Conservation (phyloP, 345 rosid genomes). For the Eucalyptus pauciflora region DNA sequence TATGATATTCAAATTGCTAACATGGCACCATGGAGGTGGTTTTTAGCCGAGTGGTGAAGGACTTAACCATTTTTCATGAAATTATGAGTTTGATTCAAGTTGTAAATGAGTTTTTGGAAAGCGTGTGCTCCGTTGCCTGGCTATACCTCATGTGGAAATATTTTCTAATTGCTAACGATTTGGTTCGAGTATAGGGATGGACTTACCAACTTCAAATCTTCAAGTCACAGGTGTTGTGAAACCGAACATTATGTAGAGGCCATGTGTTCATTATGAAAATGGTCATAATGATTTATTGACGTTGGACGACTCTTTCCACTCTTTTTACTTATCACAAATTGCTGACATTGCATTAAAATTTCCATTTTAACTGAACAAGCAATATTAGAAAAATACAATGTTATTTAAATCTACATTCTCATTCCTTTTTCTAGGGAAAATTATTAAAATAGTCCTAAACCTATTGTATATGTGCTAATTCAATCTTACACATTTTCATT, state of each 20-base stretch:
- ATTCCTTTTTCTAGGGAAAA: too few relatives aligned
- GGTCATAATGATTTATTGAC: background rate
- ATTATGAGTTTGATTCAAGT: background rate
- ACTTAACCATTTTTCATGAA: background rate
- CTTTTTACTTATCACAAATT: background rate
- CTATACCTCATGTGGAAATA: too few relatives aligned
- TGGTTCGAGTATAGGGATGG: too few relatives aligned
- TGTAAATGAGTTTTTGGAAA: background rate
- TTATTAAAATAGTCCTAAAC: too few relatives aligned
- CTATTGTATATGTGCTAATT: too few relatives aligned
- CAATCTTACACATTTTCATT: too few relatives aligned
- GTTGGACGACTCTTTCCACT: background rate
- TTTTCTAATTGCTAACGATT: too few relatives aligned
- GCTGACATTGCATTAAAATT: background rate
- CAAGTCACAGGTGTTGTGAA: too few relatives aligned
- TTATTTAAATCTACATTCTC: background rate
- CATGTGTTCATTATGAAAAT: background rate
- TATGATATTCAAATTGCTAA: background rate
- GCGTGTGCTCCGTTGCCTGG: rapidly evolving
- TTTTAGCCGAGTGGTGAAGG: background rate
- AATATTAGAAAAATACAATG: too few relatives aligned
- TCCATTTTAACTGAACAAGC: background rate
- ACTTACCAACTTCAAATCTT: background rate
- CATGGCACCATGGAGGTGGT: background rate
- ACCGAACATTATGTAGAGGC: background rate